Evolutionary conservation across 257 asterid species (phyloP).

Genomic region (Striga asiatica): DNA sequence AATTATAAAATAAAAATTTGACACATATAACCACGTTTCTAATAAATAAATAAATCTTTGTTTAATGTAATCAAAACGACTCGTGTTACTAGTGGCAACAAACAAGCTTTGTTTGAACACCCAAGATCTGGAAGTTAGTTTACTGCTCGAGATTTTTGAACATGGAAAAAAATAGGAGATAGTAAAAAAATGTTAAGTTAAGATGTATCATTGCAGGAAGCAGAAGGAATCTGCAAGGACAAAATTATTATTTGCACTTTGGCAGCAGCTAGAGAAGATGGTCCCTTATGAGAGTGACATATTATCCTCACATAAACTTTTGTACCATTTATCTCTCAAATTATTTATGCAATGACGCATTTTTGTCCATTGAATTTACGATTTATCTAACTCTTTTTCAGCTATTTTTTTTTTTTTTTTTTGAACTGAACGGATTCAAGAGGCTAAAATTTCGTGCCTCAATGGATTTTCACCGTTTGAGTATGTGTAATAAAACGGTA

Average conservation of each 20-base stretch:
- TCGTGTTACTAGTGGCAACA: too few relatives aligned
- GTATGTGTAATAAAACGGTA: too few relatives aligned
- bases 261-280: conserved; percentile 22
- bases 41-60: too few relatives aligned
- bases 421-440: too few relatives aligned
- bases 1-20: too few relatives aligned
- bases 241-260: conserved; percentile 23
- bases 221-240: conserved; percentile 32
- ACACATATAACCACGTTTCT: too few relatives aligned
- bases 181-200: too few relatives aligned
- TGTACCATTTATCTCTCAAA: conserved; percentile 15
- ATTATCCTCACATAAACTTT: conserved; percentile 1
- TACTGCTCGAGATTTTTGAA: conserved; percentile 16
- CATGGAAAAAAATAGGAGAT: conserved; percentile 16
- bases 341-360: conserved; percentile 5
- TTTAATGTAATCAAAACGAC: too few relatives aligned
- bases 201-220: too few relatives aligned
- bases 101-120: conserved; percentile 2
- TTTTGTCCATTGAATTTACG: conserved; percentile 8
- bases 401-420: neutral
- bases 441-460: too few relatives aligned
- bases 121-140: conserved; percentile 21
- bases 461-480: too few relatives aligned
- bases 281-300: conserved; percentile 29
- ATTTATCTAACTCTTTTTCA: neutral